Evolutionary conservation across 2,329 filamentous ascomycete genomes (phyloP).

Genomic region (Alternaria metachromatica): DNA sequence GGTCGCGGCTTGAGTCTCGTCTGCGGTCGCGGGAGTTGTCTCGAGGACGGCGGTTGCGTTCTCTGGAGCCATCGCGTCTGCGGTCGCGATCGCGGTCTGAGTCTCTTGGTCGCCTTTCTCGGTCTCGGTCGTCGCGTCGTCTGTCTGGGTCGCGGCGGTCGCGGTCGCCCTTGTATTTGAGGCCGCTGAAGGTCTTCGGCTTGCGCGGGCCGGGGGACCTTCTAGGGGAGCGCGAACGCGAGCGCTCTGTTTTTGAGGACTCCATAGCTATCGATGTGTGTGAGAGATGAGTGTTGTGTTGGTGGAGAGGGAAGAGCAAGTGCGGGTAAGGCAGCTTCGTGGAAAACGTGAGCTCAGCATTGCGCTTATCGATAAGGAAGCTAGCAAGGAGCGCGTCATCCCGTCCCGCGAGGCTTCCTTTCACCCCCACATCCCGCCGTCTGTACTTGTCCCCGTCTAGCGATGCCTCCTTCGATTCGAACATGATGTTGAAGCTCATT

Average conservation of each 20-base stretch:
- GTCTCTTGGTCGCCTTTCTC: slow-evolving; percentile 28
- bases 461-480: neutral
- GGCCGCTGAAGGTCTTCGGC: slow-evolving; percentile 57
- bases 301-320: neutral
- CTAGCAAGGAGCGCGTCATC: slow-evolving; percentile 16
- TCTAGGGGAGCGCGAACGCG: slow-evolving; percentile 40
- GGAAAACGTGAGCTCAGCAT: neutral
- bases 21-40: neutral
- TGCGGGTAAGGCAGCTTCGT: neutral
- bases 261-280: slow-evolving; percentile 5
- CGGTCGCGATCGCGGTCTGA: slow-evolving; percentile 26
- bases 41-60: slow-evolving; percentile 1
- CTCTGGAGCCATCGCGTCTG: neutral
- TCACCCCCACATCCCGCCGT: slow-evolving; percentile 7
- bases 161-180: slow-evolving; percentile 62
- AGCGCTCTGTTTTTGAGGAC: slow-evolving; percentile 16
- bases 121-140: slow-evolving; percentile 24
- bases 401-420: neutral
- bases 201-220: slow-evolving; percentile 21
- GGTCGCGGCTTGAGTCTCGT: slow-evolving; percentile 10
- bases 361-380: slow-evolving; percentile 8
- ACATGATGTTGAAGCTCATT: slow-evolving; percentile 26
- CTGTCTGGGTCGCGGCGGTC: slow-evolving; percentile 13
- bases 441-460: neutral
- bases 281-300: neutral